Base-by-base conservation (phyloP, 2,329 filamentous ascomycete genomes). In the Teratosphaeria nubilosa region DNA sequence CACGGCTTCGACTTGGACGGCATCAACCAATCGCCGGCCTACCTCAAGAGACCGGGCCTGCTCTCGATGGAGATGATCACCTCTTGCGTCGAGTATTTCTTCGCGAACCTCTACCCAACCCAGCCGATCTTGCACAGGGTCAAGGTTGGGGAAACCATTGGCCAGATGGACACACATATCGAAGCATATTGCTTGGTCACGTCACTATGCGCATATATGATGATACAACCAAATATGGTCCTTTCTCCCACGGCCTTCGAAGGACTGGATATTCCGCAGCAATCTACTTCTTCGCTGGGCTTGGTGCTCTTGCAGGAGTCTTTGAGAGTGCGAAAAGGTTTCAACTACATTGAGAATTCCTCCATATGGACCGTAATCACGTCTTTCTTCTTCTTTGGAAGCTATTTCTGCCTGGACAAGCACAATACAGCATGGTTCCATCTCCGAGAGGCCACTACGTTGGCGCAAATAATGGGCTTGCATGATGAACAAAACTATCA, bases 341-440 rank as follows among this genome's bases (percentile, higher is more conserved):
- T 80, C 68, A 80, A 85, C 66, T 83, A 83, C 61, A 74, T 82
- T 52, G 82, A 84, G 64, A 79, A 78, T 54, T 74, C 78, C 11
- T 79, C 80, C 0, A 70, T 83, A 7, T 75, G 74, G 57, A 81
- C 81, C 2, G 77, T 85, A n/a, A 78, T 84, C 51, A 84, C 82
- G 3, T 84, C 82, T 0, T 86, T 83, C 70, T 82, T 84, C 71
- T 75, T 84, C 52, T 82, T 80, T 54, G 82, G 81, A 0, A 80
- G 80, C 59, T 83, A 82, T 64, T 84, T 84, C 66, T 82, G 83
- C 63, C 75, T 85, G 51, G 82, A 83, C 61, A 80, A 82, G 65
- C 80, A 80, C 61, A 80, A 81, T 62, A 84, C 83, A 55, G 82
- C 82, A 3, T 86, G 83, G 82, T 78, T 82, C 54, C 83, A 83